phyloP scores from a whole-genome alignment of 1,284 basidiomycete genomes.

The Apiotrichum veenhuisii region DNA sequence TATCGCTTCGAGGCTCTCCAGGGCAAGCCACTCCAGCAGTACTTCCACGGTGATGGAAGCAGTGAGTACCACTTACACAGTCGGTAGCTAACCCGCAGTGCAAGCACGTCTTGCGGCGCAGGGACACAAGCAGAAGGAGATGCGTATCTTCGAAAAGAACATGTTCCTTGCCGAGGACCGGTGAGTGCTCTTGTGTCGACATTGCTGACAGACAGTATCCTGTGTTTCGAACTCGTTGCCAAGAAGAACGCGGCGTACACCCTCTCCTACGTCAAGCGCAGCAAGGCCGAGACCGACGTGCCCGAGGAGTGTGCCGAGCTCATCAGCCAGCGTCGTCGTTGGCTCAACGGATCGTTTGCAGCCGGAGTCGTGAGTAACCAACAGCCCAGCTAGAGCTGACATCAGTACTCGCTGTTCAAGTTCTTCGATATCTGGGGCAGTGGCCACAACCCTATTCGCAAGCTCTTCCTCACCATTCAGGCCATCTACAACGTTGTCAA shows the following conservation, averaged over 20 bases:
- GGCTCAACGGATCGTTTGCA: conserved; percentile 97
- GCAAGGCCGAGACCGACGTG: conserved; percentile 83
- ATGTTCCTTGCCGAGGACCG: conserved; percentile 83
- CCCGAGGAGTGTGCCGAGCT: conserved; percentile 84
- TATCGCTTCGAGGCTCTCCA: conserved; percentile 88
- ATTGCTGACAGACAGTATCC: conserved; percentile 52
- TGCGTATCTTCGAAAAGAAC: conserved; percentile 89
- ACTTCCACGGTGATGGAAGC: conserved; percentile 70
- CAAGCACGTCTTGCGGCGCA: too few species aligned
- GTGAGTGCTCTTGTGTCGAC: too few species aligned
- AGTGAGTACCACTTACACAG: too few species aligned
- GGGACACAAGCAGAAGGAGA: conserved; percentile 56
- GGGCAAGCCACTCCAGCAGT: conserved; percentile 84
- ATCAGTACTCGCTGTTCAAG: too few species aligned
- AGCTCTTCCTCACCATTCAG: conserved; percentile 92
- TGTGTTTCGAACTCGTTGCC: conserved; percentile 90
- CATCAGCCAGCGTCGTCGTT: conserved; percentile 86
- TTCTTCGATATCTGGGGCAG: too few species aligned
- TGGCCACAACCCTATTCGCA: conserved; percentile 64
- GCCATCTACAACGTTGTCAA: conserved; percentile 84
- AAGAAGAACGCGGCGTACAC: conserved; percentile 83
- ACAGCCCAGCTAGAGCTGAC: conserved; percentile 54
- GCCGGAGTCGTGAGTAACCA: conserved; percentile 54
- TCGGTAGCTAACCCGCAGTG: too few species aligned
- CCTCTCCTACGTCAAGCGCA: conserved; percentile 88